A percentile compares a stretch with the other conserved stretches of the same genome.
These are phyloP conservation scores for Fusarium pseudonygamai DNA, from an alignment of 2,329 filamentous ascomycete genomes.

Conservation along the genomic window DNA sequence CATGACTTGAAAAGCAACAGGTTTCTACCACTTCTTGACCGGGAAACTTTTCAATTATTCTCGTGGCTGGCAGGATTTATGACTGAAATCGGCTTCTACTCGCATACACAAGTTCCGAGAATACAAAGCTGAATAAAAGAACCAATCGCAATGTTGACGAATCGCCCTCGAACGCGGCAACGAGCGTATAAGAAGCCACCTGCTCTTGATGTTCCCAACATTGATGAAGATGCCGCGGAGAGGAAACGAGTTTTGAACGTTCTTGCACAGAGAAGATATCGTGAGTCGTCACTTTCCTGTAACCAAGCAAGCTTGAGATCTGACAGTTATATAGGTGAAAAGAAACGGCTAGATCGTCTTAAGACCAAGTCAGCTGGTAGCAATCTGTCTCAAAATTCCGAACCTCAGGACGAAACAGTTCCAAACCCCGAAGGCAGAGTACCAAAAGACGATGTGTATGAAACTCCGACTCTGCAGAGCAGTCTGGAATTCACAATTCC, in stretches of 20 bases:
- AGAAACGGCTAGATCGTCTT: constrained; percentile 45
- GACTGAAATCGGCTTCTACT: not conserved
- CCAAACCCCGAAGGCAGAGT: not conserved
- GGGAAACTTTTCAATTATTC: not conserved
- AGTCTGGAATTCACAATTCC: not conserved
- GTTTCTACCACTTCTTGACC: not conserved
- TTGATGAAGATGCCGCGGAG: constrained; percentile 61
- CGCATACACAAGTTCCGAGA: not conserved
- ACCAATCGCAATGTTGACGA: not conserved
- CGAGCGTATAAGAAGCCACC: constrained; percentile 52
- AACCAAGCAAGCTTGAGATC: not conserved
- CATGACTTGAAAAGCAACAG: constrained; percentile 28
- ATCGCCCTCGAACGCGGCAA: constrained; percentile 50
- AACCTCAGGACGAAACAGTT: not conserved
- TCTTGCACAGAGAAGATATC: constrained; percentile 63
- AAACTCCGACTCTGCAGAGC: not conserved
- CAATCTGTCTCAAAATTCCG: not conserved
- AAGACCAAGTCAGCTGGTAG: constrained; percentile 28
- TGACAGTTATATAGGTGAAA: constrained; percentile 43
- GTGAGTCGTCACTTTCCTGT: constrained; percentile 42
- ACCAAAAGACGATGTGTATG: constrained; percentile 10
- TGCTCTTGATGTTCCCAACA: constrained; percentile 56
- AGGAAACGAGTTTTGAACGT: constrained; percentile 64
- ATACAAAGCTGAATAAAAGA: constrained; percentile 10
- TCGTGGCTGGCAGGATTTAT: not conserved